Percentiles rank a stretch among this genome's conserved stretches.
These are phyloP conservation scores for Corymbia maculata DNA, from an alignment of 345 rosid species.

Conservation along the genomic window DNA sequence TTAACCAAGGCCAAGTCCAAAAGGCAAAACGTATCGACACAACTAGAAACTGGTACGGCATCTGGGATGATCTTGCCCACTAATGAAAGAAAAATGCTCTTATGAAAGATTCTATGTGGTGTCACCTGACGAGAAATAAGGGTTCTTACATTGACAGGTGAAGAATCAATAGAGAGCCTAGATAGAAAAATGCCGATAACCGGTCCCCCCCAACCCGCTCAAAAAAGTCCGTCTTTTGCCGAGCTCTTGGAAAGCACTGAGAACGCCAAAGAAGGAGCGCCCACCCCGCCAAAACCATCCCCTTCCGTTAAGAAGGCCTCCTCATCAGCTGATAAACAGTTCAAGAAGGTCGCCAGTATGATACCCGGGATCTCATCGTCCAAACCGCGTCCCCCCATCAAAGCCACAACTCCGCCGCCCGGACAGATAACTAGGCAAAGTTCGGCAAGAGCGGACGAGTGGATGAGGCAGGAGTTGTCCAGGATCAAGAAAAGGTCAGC, in stretches of 20 bases:
- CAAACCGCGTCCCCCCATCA: constrained; percentile 5
- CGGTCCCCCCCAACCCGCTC: not conserved
- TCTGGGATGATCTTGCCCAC: constrained; percentile 8
- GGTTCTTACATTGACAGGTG: not conserved
- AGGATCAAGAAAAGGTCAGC: constrained; percentile 41
- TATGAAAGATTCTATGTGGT: not conserved
- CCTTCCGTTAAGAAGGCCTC: constrained; percentile 13
- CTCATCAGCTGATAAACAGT: constrained; percentile 14
- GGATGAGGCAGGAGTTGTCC: constrained; percentile 49
- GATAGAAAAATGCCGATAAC: not conserved
- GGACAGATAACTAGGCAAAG: not conserved
- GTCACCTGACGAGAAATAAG: not conserved
- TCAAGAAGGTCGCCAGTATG: not conserved
- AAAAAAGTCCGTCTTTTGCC: not conserved
- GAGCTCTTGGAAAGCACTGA: not conserved
- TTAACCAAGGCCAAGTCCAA: constrained; percentile 13
- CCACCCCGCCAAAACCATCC: not conserved
- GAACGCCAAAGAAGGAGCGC: not conserved
- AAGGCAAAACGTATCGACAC: constrained; percentile 3
- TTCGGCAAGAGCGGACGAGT: constrained; percentile 19
- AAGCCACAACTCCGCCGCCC: not conserved
- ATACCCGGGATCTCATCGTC: constrained; percentile 1
- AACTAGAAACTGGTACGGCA: not conserved
- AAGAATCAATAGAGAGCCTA: not conserved
- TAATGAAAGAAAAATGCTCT: not conserved